A percentile compares a stretch with the other conserved stretches of the same genome.
These are phyloP conservation scores for Thamnidium elegans DNA, from an alignment of 192 early-diverging fungal species.

Conservation along the genomic window DNA sequence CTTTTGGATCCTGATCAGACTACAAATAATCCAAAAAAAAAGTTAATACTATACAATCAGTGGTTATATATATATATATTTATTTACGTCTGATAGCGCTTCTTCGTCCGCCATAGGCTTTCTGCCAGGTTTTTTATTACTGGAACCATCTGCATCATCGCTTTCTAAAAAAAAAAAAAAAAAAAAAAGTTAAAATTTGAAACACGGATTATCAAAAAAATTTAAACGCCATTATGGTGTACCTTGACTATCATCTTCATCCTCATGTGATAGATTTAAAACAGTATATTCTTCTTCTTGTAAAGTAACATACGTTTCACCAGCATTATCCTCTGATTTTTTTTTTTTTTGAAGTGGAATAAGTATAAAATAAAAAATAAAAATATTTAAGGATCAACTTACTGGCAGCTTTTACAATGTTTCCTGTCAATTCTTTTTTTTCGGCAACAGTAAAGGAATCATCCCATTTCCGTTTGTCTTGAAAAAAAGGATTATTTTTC, in stretches of 20 bases:
- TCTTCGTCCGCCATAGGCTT: conserved; percentile 15
- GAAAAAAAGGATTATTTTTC: not conserved
- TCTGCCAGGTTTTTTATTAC: conserved; percentile 6
- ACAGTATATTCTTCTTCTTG: conserved; percentile 10
- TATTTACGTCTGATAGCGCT: conserved; percentile 10
- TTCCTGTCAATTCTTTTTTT: conserved; percentile 1
- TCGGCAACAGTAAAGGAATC: conserved; percentile 17
- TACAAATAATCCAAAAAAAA: not conserved
- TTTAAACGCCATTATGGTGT: not conserved
- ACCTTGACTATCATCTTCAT: not conserved
- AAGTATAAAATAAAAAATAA: not conserved
- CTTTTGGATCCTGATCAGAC: conserved; percentile 33
- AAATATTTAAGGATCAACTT: not conserved
- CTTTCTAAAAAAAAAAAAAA: not conserved
- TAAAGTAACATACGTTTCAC: conserved; percentile 15
- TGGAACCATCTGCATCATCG: not conserved
- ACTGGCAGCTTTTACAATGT: conserved; percentile 15
- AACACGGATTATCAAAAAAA: not conserved
- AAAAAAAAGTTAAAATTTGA: no score
- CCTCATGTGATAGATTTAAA: not conserved
- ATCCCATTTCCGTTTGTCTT: conserved; percentile 16
- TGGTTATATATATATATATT: not conserved
- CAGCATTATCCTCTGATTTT: conserved; percentile 3
- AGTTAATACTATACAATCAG: not conserved
- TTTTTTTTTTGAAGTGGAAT: not conserved